Evolutionary conservation across 2,329 filamentous ascomycete species (phyloP).

Genomic region (Hypoxylon sp.): DNA sequence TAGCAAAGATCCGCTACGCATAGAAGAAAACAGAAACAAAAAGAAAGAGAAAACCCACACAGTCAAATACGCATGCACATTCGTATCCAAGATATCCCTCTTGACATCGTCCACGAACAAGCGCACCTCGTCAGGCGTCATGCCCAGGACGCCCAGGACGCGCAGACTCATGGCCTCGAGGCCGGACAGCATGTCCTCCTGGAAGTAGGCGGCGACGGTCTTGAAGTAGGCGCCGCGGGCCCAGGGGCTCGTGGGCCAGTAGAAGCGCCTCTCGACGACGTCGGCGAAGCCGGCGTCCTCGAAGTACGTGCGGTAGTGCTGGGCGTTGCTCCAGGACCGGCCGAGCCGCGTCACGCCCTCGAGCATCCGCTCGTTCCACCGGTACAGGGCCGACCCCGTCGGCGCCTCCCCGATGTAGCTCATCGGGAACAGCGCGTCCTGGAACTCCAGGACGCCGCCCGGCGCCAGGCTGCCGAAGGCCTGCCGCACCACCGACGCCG

Average conservation of each 20-base stretch:
- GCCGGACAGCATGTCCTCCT: constrained; percentile 44
- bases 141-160: constrained; percentile 45
- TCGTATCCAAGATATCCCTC: constrained; percentile 44
- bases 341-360: constrained; percentile 43
- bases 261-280: constrained; percentile 44
- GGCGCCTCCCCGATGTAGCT: constrained; percentile 45
- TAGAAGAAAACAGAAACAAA: not conserved
- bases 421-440: constrained; percentile 45
- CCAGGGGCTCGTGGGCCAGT: constrained; percentile 50
- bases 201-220: constrained; percentile 45
- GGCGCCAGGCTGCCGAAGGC: constrained; percentile 53
- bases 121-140: constrained; percentile 41
- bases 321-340: constrained; percentile 44
- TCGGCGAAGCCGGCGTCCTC: constrained; percentile 46
- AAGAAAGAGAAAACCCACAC: constrained; percentile 39
- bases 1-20: not conserved
- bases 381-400: constrained; percentile 44
- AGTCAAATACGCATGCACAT: constrained; percentile 47
- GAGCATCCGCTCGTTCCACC: constrained; percentile 47
- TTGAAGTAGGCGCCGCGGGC: constrained; percentile 48
- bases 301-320: constrained; percentile 43
- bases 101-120: constrained; percentile 46
- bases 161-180: constrained; percentile 47
- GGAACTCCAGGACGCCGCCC: constrained; percentile 52
- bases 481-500: constrained; percentile 55